Conservation (phyloP, 345 rosid genomes). For the Draba incana region DNA sequence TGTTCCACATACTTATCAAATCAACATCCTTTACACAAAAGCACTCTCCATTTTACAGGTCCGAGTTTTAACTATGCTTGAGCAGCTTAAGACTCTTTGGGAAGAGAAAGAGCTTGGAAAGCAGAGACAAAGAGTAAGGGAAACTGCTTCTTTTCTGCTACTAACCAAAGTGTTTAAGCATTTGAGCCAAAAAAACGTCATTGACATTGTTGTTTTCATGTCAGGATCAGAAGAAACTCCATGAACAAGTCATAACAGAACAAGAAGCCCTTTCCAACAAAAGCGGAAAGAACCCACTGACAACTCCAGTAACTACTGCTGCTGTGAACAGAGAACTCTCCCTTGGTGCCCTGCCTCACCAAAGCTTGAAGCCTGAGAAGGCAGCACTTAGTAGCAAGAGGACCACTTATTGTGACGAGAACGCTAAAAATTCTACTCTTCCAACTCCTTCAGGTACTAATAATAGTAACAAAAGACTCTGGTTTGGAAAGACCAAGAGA, state of each 20-base stretch:
- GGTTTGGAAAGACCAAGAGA: background rate
- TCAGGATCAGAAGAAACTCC: slow-evolving; percentile 69
- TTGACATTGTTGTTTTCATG: slow-evolving; percentile 18
- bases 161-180: background rate
- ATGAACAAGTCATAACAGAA: slow-evolving; percentile 62
- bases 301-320: slow-evolving; percentile 44
- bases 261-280: slow-evolving; percentile 57
- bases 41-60: slow-evolving; percentile 39
- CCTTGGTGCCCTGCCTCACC: slow-evolving; percentile 64
- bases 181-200: background rate
- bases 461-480: background rate
- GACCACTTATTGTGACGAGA: slow-evolving; percentile 38
- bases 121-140: slow-evolving; percentile 61
- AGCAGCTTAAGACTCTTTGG: slow-evolving; percentile 53
- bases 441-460: slow-evolving; percentile 35
- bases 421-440: slow-evolving; percentile 33
- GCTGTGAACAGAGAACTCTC: slow-evolving; percentile 58
- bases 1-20: background rate
- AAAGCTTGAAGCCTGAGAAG: slow-evolving; percentile 51
- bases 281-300: slow-evolving; percentile 54
- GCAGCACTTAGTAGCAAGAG: slow-evolving; percentile 42
- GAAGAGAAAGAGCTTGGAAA: slow-evolving; percentile 65
- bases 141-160: background rate
- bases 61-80: slow-evolving; percentile 63
- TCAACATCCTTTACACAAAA: slow-evolving; percentile 1